Evolutionary conservation across 1,284 basidiomycete genomes (phyloP), one percentile per base, ranked within the genome.

Genomic region (Heterobasidion annosum): DNA sequence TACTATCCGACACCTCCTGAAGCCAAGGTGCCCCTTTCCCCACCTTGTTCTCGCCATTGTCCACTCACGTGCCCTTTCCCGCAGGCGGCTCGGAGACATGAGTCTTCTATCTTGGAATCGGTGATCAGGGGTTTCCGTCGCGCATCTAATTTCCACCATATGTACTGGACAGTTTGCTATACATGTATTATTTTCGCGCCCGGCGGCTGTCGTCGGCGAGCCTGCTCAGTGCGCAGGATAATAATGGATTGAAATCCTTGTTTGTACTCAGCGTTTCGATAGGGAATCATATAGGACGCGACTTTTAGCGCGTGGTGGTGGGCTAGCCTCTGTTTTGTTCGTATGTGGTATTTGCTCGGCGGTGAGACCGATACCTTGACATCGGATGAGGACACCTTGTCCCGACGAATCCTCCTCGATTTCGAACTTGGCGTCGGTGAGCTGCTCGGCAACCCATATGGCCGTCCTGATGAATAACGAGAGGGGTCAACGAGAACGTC

Each of bases 1-100:
- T 33, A 93, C 93, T n/a, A 82, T 91, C 54, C 79, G 94, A 57
- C 95, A 99, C 73, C 74, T 98, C 58, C 81, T 98, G 70, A 92
- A 87, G 69, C 97, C 97, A 57, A 86, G 96, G 81, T 93, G 71
- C 60, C 78, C 80, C 63, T 33, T 59, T 32, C 25, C 45, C 59
- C 62, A 52, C 61, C 58, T 44, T 44, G 16, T 25, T 44, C 40
- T 53, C 40, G 10, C 45, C 50, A 42, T 51, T 50, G 37, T 50
- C 45, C n/a, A 16, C 16, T 47, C 10, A 10, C 10, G 12, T 18
- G 16, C 12, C n/a, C 10, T 47, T 18, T 49, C 8, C 51, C 52
- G 45, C 63, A 88, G 86, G 69, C 86, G 84, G 61, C 67, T 91
- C 54, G 89, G 89, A 35, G 89, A 91, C 67, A 91, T 91, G 89